A percentile compares a stretch with the other conserved stretches of the same genome.
Conservation (phyloP, 495 filamentous ascomycete genomes). For the Melanomma pulvis-pyrius region DNA sequence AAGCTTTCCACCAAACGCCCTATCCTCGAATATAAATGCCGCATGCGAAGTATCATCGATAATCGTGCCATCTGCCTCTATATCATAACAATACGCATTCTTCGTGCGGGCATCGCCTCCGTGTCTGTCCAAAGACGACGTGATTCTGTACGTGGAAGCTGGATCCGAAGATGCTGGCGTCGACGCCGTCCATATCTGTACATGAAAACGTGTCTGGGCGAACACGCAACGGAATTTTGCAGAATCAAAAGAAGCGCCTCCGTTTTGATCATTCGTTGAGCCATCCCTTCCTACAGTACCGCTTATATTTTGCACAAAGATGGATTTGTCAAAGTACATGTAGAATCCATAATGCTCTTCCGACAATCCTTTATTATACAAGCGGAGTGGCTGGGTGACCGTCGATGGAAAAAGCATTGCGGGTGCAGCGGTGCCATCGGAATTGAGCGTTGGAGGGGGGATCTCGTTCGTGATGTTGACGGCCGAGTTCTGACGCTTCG, state of each 20-base stretch:
- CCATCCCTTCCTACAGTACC: slow-evolving; percentile 32
- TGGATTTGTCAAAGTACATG: slow-evolving; percentile 84
- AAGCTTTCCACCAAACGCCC: slow-evolving; percentile 60
- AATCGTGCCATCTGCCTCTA: slow-evolving; percentile 59
- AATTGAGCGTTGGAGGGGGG: slow-evolving; percentile 61
- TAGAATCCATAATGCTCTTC: slow-evolving; percentile 95
- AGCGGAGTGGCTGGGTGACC: slow-evolving; percentile 73
- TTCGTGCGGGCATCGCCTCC: slow-evolving; percentile 67
- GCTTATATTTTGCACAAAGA: slow-evolving; percentile 65
- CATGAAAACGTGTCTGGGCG: slow-evolving; percentile 79
- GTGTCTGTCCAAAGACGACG: slow-evolving; percentile 77
- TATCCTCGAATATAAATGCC: slow-evolving; percentile 60
- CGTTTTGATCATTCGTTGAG: slow-evolving; percentile 60
- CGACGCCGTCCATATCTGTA: slow-evolving; percentile 80
- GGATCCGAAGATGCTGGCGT: slow-evolving; percentile 42
- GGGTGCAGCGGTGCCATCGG: slow-evolving; percentile 70
- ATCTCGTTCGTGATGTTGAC: slow-evolving; percentile 57
- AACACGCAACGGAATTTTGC: slow-evolving; percentile 77
- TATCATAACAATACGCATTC: slow-evolving; percentile 68
- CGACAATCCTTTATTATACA: slow-evolving; percentile 77
- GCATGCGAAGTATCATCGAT: slow-evolving; percentile 48
- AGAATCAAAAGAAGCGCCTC: slow-evolving; percentile 62
- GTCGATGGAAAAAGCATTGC: slow-evolving; percentile 71
- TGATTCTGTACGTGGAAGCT: slow-evolving; percentile 87
- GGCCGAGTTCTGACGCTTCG: slow-evolving; percentile 14